A percentile compares a stretch with the other conserved stretches of the same genome.
phyloP scores from a whole-genome alignment of 1,284 basidiomycete genomes.

The Tylopilus sp. region DNA sequence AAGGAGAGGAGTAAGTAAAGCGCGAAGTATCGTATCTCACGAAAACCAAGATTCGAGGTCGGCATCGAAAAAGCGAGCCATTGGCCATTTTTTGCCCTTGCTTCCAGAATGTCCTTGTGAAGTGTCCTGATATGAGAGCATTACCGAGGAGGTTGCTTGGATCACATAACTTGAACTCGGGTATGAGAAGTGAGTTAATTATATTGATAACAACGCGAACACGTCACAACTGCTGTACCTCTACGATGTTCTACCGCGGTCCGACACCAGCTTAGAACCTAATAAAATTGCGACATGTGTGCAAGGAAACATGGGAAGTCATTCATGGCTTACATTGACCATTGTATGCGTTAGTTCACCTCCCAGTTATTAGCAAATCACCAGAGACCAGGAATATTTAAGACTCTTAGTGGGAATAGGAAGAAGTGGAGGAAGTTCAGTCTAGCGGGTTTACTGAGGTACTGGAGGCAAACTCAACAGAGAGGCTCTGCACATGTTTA shows the following conservation, averaged over 20 bases:
- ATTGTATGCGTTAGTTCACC: constrained; percentile 60
- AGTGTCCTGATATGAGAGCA: no score
- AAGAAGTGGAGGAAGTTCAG: constrained; percentile 87
- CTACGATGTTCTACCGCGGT: neutral
- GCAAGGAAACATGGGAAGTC: constrained; percentile 84
- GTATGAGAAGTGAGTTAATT: constrained; percentile 25
- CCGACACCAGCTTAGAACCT: constrained; percentile 73
- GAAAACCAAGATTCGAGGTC: no score
- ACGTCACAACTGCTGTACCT: constrained; percentile 21
- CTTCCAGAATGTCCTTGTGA: no score
- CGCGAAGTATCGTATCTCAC: no score
- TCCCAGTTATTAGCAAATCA: constrained; percentile 97
- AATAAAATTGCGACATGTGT: constrained; percentile 97
- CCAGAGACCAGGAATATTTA: constrained; percentile 94
- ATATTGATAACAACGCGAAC: constrained; percentile 10
- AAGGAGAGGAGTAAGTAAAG: no score
- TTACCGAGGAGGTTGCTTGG: no score
- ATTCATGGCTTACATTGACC: neutral
- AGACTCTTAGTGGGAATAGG: constrained; percentile 90
- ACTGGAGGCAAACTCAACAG: constrained; percentile 55
- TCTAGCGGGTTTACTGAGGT: constrained; percentile 95
- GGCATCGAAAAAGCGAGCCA: no score
- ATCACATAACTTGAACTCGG: neutral
- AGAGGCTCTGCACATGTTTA: neutral
- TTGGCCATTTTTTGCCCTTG: no score